A percentile compares a stretch with the other conserved stretches of the same genome.
These are phyloP conservation scores for Chalaropsis ovoidea DNA, from an alignment of 2,329 filamentous ascomycete genomes.

Conservation along the genomic window DNA sequence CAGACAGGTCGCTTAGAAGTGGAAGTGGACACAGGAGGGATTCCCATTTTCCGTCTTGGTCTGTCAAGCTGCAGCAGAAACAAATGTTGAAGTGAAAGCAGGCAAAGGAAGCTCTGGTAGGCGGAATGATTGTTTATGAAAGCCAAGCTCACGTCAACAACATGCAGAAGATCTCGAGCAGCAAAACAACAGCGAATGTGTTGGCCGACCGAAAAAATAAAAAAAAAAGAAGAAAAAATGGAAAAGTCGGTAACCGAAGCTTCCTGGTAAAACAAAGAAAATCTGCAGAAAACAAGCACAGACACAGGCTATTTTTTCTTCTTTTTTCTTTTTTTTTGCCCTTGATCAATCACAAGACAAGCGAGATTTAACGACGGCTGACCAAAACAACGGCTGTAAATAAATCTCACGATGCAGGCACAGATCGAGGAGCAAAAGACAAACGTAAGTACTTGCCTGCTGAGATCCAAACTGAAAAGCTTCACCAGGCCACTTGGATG, in stretches of 20 bases:
- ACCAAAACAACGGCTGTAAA: neutral
- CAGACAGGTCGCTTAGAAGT: conserved; percentile 10
- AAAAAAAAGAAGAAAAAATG: neutral
- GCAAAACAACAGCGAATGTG: neutral
- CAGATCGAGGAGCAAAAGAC: neutral
- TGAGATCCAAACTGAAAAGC: neutral
- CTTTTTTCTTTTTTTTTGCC: neutral
- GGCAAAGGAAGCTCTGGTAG: neutral
- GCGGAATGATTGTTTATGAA: neutral
- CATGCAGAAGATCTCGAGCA: neutral
- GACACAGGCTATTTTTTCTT: conserved; percentile 1
- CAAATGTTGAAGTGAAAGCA: neutral
- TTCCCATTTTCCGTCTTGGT: neutral
- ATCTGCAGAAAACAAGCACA: conserved; percentile 4
- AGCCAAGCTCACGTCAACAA: neutral
- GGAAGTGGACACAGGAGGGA: neutral
- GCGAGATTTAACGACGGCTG: neutral
- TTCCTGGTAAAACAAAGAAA: neutral
- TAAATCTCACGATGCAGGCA: neutral
- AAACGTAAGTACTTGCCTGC: neutral
- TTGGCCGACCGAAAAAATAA: neutral
- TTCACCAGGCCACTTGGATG: neutral
- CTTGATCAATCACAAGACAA: neutral
- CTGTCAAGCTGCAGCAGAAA: neutral
- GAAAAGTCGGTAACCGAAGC: conserved; percentile 8